Evolutionary conservation across 306 rosid species (phyloP), one percentile per base, ranked within the genome.

Genomic region (Cyclanthera cordifolia): DNA sequence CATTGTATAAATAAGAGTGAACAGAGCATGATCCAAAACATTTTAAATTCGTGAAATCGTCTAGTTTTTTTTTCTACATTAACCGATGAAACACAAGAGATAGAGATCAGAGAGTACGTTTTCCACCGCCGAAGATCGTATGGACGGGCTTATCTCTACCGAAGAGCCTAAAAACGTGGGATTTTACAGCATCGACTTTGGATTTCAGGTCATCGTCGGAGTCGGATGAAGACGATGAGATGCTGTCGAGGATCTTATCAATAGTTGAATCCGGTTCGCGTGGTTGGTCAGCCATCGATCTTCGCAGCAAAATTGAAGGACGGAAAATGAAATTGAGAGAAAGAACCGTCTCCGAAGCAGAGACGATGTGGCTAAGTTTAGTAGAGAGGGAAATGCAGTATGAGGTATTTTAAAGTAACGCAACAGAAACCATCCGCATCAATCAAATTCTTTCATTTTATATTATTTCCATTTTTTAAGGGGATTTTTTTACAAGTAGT

Each of bases 101-200:
- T 9, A 56, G 19, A 50, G 48, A 56, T 56, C 21, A 71, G 47
- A 15, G 56, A 24, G 50, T 79, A 91, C 95, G 81, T 80, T 86
- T 88, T 69, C 96, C 96, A 48, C 81, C 94, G 78, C 97, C 96
- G 20, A 91, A 65, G 79, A 85, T 87, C 81, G 79, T 79, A 79
- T 91, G 96, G 23, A 88, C 82, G 6, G 97, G 91, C 71, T 78
- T 84, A 17, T 91, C 96, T 11, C 94, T 83, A 20, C 94, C 97
- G 74, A 91, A 83, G 78, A 91, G 85, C 74, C 97, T 87, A 54
- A 72, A 76, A 49, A 79, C 78, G 56, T 80, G 82, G 71, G 83
- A 30, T 32, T 82, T 73, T 49, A 69, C 25, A 8, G 82, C 1
- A 8, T 32, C 75, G 8, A 45, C 0, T 12, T 74, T 53, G 1